Conservation (phyloP, 768 basidiomycete species). For the Exsudoporus frostii region DNA sequence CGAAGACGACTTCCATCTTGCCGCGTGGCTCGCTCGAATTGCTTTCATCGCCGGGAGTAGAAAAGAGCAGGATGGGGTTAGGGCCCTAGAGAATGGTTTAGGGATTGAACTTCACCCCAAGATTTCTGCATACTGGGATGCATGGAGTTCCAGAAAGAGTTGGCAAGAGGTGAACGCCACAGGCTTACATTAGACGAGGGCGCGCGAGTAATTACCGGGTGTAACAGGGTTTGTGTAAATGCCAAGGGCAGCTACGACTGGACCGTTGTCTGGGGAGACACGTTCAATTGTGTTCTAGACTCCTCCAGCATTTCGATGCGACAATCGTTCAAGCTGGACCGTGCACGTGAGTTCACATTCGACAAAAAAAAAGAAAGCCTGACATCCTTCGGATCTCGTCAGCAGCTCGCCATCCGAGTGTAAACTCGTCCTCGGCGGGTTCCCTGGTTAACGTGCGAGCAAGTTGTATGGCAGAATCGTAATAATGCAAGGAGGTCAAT, state of each 20-base stretch:
- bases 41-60: conserved; percentile 37
- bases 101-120: conserved; percentile 36
- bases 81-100: conserved; percentile 39
- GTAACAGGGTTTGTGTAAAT: background rate
- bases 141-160: conserved; percentile 45
- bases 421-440: conserved; percentile 66
- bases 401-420: conserved; percentile 58
- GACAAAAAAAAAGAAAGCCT: background rate
- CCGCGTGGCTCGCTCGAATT: conserved; percentile 50
- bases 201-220: background rate
- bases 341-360: background rate
- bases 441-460: conserved; percentile 59
- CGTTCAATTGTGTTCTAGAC: conserved; percentile 44
- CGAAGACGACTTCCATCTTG: conserved; percentile 56
- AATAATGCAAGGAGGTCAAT: conserved; percentile 69
- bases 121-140: conserved; percentile 40
- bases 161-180: conserved; percentile 44
- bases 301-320: conserved; percentile 61
- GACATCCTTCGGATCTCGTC: conserved; percentile 61
- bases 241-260: conserved; percentile 1
- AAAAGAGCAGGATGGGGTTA: conserved; percentile 35
- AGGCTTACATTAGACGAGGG: conserved; percentile 39
- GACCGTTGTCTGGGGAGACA: conserved; percentile 15
- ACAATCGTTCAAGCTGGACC: conserved; percentile 56
- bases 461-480: conserved; percentile 73